Conservation (phyloP, 78 protist genomes). For the Planoprotostelium fungivorum region DNA sequence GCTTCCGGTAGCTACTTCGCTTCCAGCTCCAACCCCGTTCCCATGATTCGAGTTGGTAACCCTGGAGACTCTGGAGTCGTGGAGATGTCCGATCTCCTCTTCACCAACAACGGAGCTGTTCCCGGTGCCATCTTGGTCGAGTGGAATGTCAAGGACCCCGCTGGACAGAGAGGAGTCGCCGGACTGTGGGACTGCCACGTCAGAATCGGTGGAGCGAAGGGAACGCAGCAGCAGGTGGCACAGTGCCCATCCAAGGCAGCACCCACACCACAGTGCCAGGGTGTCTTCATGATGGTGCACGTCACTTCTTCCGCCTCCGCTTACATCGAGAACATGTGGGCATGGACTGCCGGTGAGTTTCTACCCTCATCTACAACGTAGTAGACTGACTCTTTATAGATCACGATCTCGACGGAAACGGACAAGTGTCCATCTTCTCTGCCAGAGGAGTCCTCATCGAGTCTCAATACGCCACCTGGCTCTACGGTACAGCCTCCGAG, state of each 20-base stretch:
- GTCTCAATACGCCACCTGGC: not conserved
- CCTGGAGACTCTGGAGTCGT: not conserved
- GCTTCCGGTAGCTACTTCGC: not conserved
- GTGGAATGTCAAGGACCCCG: not conserved
- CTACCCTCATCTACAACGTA: not conserved
- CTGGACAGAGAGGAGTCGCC: not conserved
- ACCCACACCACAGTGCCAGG: not conserved
- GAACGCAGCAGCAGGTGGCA: not conserved
- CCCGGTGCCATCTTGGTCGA: not conserved
- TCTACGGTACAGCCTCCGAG: constrained; percentile 7
- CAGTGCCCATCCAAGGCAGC: not conserved
- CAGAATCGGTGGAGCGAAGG: not conserved
- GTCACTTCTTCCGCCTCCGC: not conserved
- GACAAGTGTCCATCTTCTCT: not conserved
- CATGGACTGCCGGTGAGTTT: constrained; percentile 2
- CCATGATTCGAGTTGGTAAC: constrained; percentile 1
- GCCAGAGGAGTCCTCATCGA: not conserved
- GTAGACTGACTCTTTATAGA: not conserved
- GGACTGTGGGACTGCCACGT: constrained; percentile 5
- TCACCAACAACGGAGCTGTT: not conserved
- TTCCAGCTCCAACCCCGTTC: not conserved
- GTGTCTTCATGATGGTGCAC: not conserved
- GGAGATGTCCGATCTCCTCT: not conserved
- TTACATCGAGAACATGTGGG: constrained; percentile 6
- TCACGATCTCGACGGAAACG: not conserved